Conservation (phyloP, 1,139 yeast species). For the Suhomyces yuchorum region DNA sequence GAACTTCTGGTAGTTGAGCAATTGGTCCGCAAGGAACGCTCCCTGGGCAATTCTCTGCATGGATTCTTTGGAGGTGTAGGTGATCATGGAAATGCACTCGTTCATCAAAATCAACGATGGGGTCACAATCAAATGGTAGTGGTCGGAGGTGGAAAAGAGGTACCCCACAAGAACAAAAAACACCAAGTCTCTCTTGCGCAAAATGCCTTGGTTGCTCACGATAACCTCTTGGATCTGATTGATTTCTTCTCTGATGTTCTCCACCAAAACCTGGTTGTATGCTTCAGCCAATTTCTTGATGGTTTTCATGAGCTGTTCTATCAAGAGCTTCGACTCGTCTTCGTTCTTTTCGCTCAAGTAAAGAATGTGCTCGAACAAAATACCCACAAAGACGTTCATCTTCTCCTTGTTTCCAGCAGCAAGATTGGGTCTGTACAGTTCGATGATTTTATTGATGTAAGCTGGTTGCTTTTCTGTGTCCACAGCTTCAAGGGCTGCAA, state of each 20-base stretch:
- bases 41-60: conserved; percentile 48
- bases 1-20: conserved; percentile 72
- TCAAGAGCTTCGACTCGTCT: conserved; percentile 16
- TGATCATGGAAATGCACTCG: conserved; percentile 53
- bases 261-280: conserved; percentile 65
- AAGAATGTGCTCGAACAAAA: conserved; percentile 65
- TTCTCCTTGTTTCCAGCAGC: conserved; percentile 82
- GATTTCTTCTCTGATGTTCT: conserved; percentile 36
- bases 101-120: conserved; percentile 77
- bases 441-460: conserved; percentile 57
- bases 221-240: conserved; percentile 53
- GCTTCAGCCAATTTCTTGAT: conserved; percentile 65
- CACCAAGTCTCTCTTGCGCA: conserved; percentile 55
- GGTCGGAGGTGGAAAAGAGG: conserved; percentile 91
- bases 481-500: conserved; percentile 34
- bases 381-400: conserved; percentile 63
- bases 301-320: conserved; percentile 50
- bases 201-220: conserved; percentile 17
- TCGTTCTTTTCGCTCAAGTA: conserved; percentile 43
- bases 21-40: conserved; percentile 61
- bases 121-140: conserved; percentile 87
- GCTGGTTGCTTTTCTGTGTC: conserved; percentile 47
- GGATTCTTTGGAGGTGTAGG: conserved; percentile 45
- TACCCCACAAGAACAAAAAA: conserved; percentile 72
- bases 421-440: conserved; percentile 70